Evolutionary conservation across 1,284 basidiomycete genomes (phyloP).

Genomic region (Veloboletus limbatus): DNA sequence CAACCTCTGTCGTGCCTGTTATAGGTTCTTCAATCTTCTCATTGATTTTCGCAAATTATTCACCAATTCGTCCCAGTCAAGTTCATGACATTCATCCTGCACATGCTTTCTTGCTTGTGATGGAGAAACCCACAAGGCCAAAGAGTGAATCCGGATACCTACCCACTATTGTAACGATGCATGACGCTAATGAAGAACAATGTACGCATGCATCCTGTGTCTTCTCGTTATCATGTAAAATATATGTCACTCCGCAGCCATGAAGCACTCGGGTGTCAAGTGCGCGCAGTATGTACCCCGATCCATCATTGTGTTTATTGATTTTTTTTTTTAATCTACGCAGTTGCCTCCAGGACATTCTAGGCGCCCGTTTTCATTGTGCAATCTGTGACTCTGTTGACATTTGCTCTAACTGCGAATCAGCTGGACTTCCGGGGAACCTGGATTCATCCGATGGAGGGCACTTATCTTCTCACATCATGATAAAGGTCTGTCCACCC

Average conservation of each 20-base stretch:
- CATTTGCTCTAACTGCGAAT: slow-evolving; percentile 88
- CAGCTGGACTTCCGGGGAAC: slow-evolving; percentile 77
- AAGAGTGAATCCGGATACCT: slow-evolving; percentile 42
- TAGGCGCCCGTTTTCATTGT: slow-evolving; percentile 88
- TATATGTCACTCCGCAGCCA: slow-evolving; percentile 42
- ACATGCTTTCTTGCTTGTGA: slow-evolving; percentile 79
- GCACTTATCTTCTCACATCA: slow-evolving; percentile 80
- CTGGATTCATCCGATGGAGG: slow-evolving; percentile 72
- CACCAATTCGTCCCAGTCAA: slow-evolving; percentile 40
- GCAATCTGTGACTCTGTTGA: slow-evolving; percentile 80
- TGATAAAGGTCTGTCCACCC: slow-evolving; percentile 75
- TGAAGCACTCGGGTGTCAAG: slow-evolving; percentile 67
- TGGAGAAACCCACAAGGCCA: slow-evolving; percentile 52
- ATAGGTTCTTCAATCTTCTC: slow-evolving; percentile 47
- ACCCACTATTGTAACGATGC: slow-evolving; percentile 22
- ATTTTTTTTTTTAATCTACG: background rate
- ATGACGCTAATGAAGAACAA: slow-evolving; percentile 53
- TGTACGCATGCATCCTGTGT: slow-evolving; percentile 43
- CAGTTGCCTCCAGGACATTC: slow-evolving; percentile 85
- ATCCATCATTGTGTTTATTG: background rate
- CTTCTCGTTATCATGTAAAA: slow-evolving; percentile 11
- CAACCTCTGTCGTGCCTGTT: slow-evolving; percentile 78
- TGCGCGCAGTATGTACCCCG: slow-evolving; percentile 69
- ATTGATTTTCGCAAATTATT: slow-evolving; percentile 3
- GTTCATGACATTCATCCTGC: slow-evolving; percentile 88